Evolutionary conservation across 2,329 filamentous ascomycete genomes (phyloP).

Genomic region (Dothistroma septosporum): DNA sequence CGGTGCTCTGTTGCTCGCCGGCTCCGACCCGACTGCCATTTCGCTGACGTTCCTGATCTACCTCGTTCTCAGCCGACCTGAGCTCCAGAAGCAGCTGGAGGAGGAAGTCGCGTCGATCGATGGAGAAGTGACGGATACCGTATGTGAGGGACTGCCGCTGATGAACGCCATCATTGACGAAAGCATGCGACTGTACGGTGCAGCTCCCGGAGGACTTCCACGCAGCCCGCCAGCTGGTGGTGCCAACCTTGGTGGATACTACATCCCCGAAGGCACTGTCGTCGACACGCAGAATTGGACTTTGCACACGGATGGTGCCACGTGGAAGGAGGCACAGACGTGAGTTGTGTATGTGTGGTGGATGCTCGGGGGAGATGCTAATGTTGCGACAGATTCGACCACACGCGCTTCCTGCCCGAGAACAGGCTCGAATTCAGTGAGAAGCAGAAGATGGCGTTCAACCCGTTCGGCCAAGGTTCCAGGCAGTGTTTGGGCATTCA

Average conservation of each 20-base stretch:
- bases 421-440: background rate
- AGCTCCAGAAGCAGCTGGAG: slow-evolving; percentile 15
- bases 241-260: slow-evolving; percentile 30
- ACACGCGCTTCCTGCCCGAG: slow-evolving; percentile 3
- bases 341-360: background rate
- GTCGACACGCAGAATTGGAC: slow-evolving; percentile 39
- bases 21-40: slow-evolving; percentile 23
- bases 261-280: slow-evolving; percentile 32
- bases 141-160: slow-evolving; percentile 30
- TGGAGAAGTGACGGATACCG: slow-evolving; percentile 16
- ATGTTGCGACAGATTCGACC: slow-evolving; percentile 1
- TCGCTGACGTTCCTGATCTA: slow-evolving; percentile 26
- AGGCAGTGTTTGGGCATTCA: slow-evolving; percentile 14
- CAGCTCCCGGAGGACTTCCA: slow-evolving; percentile 34
- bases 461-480: slow-evolving; percentile 13
- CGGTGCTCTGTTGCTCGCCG: slow-evolving; percentile 19
- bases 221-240: slow-evolving; percentile 34
- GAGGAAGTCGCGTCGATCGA: slow-evolving; percentile 15
- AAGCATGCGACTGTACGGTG: slow-evolving; percentile 36
- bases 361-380: background rate
- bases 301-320: slow-evolving; percentile 32
- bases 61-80: slow-evolving; percentile 18
- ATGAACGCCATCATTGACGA: slow-evolving; percentile 39
- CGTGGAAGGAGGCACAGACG: background rate
- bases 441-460: background rate